Evolutionary conservation across 306 rosid genomes (phyloP).

Genomic region (Castanospermum australe): DNA sequence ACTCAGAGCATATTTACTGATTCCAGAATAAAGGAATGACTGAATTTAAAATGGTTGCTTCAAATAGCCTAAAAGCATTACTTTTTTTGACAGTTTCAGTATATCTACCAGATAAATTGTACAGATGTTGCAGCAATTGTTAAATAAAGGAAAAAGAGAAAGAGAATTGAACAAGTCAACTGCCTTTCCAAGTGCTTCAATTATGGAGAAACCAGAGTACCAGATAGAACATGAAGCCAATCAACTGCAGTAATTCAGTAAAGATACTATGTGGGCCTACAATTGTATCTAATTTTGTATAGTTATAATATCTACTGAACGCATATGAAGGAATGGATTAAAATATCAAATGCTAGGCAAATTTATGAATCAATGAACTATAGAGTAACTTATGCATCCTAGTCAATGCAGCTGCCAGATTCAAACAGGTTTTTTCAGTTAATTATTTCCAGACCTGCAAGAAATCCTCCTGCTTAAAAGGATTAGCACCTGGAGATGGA

Average conservation of each 20-base stretch:
- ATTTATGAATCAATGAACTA: slow-evolving; percentile 14
- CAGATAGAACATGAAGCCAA: slow-evolving; percentile 14
- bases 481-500: slow-evolving; percentile 86
- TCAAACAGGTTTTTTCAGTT: slow-evolving; percentile 11
- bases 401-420: slow-evolving; percentile 8
- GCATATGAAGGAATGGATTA: background rate
- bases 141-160: background rate
- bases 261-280: background rate
- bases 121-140: slow-evolving; percentile 10
- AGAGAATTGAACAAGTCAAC: background rate
- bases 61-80: background rate
- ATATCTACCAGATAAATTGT: slow-evolving; percentile 22
- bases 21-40: slow-evolving; percentile 24
- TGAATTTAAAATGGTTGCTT: slow-evolving; percentile 19
- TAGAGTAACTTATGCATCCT: background rate
- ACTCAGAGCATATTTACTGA: slow-evolving; percentile 19
- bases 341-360: background rate
- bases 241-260: slow-evolving; percentile 16
- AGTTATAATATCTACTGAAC: slow-evolving; percentile 9
- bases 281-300: slow-evolving; percentile 10
- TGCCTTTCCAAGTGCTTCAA: background rate
- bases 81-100: background rate
- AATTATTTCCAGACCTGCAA: slow-evolving; percentile 71
- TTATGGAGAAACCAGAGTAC: background rate
- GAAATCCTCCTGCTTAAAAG: slow-evolving; percentile 97